Evolutionary conservation across 176 grass and related monocot genomes (phyloP), one percentile per base, ranked within the genome.

Genomic region (Poa annua): DNA sequence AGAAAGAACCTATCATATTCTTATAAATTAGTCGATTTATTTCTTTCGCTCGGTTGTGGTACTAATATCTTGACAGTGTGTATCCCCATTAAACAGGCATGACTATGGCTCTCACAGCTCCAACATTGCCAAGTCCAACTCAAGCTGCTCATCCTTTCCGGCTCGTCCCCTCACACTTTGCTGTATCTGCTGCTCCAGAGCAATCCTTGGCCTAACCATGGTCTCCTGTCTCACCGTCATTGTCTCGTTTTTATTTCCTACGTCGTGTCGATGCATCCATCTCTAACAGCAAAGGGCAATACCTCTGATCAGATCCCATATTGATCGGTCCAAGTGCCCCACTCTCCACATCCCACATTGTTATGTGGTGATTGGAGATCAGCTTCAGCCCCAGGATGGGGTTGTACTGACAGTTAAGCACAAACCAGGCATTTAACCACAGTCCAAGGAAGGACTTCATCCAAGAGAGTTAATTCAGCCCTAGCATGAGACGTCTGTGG

Each of bases 201-300:
- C 92, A 95, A 88, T 87, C 95, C 86, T 98, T 98, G 88, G 95
- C 92, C 92, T 98, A 98, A 95, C 92, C 95, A 98, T 95, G 90
- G 90, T 98, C 88, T 85, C 63, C 81, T 76, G 71, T 73, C 69
- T 76, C 32, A 68, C 56, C 57, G 38, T 74, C 78, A 35, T 64
- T 48, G 81, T 92, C 86, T 69, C 76, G 67, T 81, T 80, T 85
- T 85, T 68, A 53, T 89, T 86, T 89, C 87, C 90, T 81, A 78
- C 24, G 52, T 89, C 33, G 78, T 87, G 88, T 93, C 83, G 83
- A 88, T 90, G 82, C 79, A 56, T 90, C 70, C 82, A 90, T 82
- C 62, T 81, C 86, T 90, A 88, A 90, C 86, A 88, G 50, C 71
- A 88, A 65, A 88, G 79, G 83, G 92, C 74, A 78, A 57, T 74